These are phyloP conservation scores for Cladosporium sp. DNA, from an alignment of 2,329 filamentous ascomycete genomes.

Conservation along the genomic window DNA sequence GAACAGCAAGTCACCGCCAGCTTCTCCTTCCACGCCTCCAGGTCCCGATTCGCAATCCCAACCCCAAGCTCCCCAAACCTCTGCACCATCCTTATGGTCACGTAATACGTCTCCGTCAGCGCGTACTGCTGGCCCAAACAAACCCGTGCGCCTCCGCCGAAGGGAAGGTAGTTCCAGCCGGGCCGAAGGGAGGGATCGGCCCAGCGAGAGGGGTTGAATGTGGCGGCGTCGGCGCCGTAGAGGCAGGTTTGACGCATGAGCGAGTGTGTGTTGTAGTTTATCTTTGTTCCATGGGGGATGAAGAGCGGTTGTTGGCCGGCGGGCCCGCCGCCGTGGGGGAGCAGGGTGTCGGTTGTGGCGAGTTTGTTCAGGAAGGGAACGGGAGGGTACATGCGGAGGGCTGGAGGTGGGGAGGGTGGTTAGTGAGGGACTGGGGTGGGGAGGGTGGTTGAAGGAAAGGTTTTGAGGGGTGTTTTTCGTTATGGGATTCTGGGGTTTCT, in stretches of 20 bases:
- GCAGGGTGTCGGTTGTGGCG: slow-evolving; percentile 67
- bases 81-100: slow-evolving; percentile 15
- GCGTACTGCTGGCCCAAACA: slow-evolving; percentile 18
- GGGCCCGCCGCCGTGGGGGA: slow-evolving; percentile 58
- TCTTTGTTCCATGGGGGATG: slow-evolving; percentile 25
- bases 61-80: slow-evolving; percentile 7
- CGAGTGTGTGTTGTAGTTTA: slow-evolving; percentile 25
- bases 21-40: slow-evolving; percentile 12
- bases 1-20: slow-evolving; percentile 13
- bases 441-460: no score
- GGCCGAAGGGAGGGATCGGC: slow-evolving; percentile 6
- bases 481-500: no score
- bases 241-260: slow-evolving; percentile 26
- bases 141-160: slow-evolving; percentile 15
- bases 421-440: no score
- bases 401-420: not conserved
- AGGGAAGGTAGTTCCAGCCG: slow-evolving; percentile 16
- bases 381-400: slow-evolving; percentile 66
- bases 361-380: slow-evolving; percentile 73
- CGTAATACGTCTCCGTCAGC: slow-evolving; percentile 14
- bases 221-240: slow-evolving; percentile 30
- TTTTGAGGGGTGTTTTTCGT: no score
- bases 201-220: slow-evolving; percentile 29
- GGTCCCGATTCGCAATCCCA: slow-evolving; percentile 11
- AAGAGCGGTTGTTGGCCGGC: slow-evolving; percentile 52